A percentile compares a stretch with the other conserved stretches of the same genome.
Evolutionary conservation across 176 grass and related monocot genomes (phyloP).

Genomic region (Oryza meyeriana): DNA sequence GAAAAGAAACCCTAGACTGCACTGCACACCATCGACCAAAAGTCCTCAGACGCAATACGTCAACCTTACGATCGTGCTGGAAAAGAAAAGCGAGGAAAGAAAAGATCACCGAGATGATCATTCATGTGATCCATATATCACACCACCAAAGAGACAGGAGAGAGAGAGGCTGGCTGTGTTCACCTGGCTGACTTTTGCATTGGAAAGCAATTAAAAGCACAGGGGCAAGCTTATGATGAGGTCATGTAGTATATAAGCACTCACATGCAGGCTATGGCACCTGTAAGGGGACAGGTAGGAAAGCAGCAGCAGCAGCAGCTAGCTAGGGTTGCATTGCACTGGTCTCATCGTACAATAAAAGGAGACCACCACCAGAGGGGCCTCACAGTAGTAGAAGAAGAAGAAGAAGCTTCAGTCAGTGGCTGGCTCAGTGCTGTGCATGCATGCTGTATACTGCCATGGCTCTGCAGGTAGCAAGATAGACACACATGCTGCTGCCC

Average conservation of each 20-base stretch:
- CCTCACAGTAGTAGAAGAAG: background rate
- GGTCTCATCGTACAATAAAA: conserved; percentile 29
- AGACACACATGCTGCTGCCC: background rate
- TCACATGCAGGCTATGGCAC: conserved; percentile 45
- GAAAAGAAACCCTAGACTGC: background rate
- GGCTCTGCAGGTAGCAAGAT: conserved; percentile 14
- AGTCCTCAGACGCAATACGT: conserved; percentile 29
- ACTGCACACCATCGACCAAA: background rate
- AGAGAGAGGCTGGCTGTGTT: conserved; percentile 1
- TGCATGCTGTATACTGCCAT: conserved; percentile 8
- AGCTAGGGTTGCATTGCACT: background rate
- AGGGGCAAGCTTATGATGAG: conserved; percentile 17
- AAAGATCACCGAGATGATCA: conserved; percentile 5
- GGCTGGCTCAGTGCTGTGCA: background rate
- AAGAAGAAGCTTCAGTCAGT: background rate
- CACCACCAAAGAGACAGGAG: background rate
- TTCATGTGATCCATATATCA: background rate
- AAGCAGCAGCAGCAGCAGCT: background rate
- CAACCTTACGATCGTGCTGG: conserved; percentile 20
- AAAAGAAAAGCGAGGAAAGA: conserved; percentile 14
- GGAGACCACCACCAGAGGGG: background rate
- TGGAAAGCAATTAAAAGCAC: conserved; percentile 27
- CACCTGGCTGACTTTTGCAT: conserved; percentile 55
- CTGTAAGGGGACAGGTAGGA: conserved; percentile 48
- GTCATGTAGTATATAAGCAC: conserved; percentile 56